Evolutionary conservation across 1,284 basidiomycete genomes (phyloP).

Genomic region (Apiotrichum gracile): DNA sequence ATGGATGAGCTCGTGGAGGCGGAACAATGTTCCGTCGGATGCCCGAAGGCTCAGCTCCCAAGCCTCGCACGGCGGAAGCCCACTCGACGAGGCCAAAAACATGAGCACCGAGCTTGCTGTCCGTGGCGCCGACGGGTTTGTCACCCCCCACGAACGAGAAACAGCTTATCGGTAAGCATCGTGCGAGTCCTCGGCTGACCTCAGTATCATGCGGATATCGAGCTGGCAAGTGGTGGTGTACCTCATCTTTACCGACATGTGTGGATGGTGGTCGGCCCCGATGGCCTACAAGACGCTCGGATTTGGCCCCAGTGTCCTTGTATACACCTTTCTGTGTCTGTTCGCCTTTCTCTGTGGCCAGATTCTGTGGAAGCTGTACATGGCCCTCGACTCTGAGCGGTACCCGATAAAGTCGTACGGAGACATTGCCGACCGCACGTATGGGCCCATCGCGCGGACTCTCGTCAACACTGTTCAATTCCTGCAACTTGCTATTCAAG

Average conservation of each 20-base stretch:
- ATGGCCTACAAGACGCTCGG: conserved; percentile 33
- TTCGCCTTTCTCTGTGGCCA: conserved; percentile 15
- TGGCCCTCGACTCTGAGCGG: conserved; percentile 14
- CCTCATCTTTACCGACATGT: conserved; percentile 23
- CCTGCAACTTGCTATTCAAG: conserved; percentile 12
- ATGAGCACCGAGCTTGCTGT: background rate
- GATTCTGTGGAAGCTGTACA: conserved; percentile 19
- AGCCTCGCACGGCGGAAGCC: background rate
- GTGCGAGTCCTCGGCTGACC: background rate
- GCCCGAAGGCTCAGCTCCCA: background rate
- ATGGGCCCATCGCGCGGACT: conserved; percentile 4
- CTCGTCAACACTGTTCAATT: conserved; percentile 13
- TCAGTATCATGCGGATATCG: conserved; percentile 13
- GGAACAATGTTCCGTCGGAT: background rate
- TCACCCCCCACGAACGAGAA: background rate
- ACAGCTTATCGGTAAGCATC: background rate
- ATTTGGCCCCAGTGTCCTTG: conserved; percentile 22
- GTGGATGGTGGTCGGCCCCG: conserved; percentile 40
- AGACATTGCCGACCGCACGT: conserved; percentile 18
- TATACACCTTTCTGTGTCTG: conserved; percentile 17
- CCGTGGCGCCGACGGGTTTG: background rate
- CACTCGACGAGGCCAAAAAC: background rate
- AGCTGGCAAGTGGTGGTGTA: conserved; percentile 19
- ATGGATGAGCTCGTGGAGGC: background rate
- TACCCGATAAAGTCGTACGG: conserved; percentile 17